A percentile compares a stretch with the other conserved stretches of the same genome.
These are phyloP conservation scores for Isatis tinctoria DNA, from an alignment of 345 rosid species.

Conservation along the genomic window DNA sequence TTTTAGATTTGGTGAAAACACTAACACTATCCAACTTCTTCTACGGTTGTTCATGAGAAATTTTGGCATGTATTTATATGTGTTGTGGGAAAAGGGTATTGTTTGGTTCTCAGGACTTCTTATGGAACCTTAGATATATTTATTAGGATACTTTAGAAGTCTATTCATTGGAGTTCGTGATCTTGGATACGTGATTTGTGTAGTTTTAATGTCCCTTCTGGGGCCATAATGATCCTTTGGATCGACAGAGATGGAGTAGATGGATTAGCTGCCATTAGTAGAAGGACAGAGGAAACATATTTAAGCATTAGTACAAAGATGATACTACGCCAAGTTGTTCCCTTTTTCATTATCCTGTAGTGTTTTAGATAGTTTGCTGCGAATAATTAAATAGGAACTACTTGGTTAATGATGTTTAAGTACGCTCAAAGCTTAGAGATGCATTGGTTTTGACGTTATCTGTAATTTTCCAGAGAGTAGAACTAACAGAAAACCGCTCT, in stretches of 20 bases:
- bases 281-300: neutral
- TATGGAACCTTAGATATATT: neutral
- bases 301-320: neutral
- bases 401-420: neutral
- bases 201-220: neutral
- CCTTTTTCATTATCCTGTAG: neutral
- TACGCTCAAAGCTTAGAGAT: neutral
- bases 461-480: neutral
- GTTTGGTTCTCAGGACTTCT: neutral
- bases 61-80: neutral
- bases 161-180: neutral
- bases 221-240: neutral
- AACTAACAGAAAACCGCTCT: neutral
- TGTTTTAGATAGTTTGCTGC: neutral
- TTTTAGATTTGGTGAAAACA: neutral
- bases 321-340: neutral
- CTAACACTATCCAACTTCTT: neutral
- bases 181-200: neutral
- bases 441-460: neutral
- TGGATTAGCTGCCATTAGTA: neutral
- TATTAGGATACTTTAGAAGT: neutral
- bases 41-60: neutral
- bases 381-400: neutral
- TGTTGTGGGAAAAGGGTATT: neutral
- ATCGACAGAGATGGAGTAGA: neutral